Evolutionary conservation across 2,329 filamentous ascomycete species (phyloP).

Genomic region (Colletotrichum neosansevieriae): DNA sequence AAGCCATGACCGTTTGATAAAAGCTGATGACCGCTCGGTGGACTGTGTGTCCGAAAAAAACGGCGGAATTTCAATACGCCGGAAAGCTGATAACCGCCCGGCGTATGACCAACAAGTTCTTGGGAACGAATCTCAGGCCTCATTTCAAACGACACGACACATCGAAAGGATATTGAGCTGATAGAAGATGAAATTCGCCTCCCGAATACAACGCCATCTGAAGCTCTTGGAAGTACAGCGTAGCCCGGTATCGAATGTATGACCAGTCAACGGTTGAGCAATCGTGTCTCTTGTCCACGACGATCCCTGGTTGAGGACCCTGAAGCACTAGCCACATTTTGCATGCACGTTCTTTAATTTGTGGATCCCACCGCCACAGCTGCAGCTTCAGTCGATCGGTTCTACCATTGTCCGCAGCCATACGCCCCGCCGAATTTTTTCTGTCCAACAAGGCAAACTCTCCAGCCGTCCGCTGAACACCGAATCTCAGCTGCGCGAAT

Average conservation of each 20-base stretch:
- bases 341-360: conserved; percentile 19
- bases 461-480: conserved; percentile 20
- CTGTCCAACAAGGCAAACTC: conserved; percentile 22
- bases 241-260: not conserved
- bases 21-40: not conserved
- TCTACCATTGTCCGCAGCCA: conserved; percentile 13
- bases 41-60: too few relatives aligned
- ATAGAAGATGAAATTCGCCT: not conserved
- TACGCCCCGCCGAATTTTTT: conserved; percentile 35
- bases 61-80: too few relatives aligned
- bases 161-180: not conserved
- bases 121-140: not conserved
- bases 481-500: conserved; percentile 34
- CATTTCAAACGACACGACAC: conserved; percentile 14
- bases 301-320: conserved; percentile 20
- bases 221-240: conserved; percentile 7
- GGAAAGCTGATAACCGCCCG: not conserved
- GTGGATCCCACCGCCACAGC: conserved; percentile 28
- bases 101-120: conserved; percentile 3
- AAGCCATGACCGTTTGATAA: conserved; percentile 32
- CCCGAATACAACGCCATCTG: not conserved
- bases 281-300: not conserved
- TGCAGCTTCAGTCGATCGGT: not conserved
- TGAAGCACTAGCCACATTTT: not conserved
- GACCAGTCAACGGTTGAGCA: not conserved